A percentile compares a stretch with the other conserved stretches of the same genome.
Conservation (phyloP, 306 rosid species). For the Begonia fuchsioides region DNA sequence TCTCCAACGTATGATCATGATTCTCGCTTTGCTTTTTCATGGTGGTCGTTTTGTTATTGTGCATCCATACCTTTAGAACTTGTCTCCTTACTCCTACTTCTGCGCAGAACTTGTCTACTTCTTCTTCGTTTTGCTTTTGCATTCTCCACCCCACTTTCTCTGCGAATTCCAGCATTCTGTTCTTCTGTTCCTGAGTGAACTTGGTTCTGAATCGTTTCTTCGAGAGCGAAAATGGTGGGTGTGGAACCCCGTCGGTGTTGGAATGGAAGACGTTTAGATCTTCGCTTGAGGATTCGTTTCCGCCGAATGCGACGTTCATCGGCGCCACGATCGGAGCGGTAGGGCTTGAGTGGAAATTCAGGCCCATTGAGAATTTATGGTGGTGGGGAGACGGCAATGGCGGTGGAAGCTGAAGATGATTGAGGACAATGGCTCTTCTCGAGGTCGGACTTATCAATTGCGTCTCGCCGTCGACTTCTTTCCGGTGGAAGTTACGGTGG, state of each 20-base stretch:
- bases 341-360: slow-evolving; percentile 10
- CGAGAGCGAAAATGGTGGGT: slow-evolving; percentile 13
- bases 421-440: slow-evolving; percentile 22
- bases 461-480: slow-evolving; percentile 32
- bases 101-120: no score
- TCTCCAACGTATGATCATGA: neutral
- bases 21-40: no score
- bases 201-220: no score
- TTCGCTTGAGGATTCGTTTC: slow-evolving; percentile 33
- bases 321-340: slow-evolving; percentile 25
- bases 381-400: slow-evolving; percentile 21
- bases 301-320: slow-evolving; percentile 36
- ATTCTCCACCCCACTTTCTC: slow-evolving; percentile 41
- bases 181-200: no score
- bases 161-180: no score
- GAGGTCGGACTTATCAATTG: slow-evolving; percentile 16
- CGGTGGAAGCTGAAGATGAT: slow-evolving; percentile 33
- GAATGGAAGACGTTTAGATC: slow-evolving; percentile 21
- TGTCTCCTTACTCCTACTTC: no score
- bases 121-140: slow-evolving; percentile 37
- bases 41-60: no score
- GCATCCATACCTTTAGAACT: no score
- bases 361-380: slow-evolving; percentile 23
- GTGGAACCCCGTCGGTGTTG: no score
- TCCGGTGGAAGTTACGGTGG: slow-evolving; percentile 40